A percentile compares a stretch with the other conserved stretches of the same genome.
phyloP scores from a whole-genome alignment of 495 filamentous ascomycete species.

The Xylaria intraflava region DNA sequence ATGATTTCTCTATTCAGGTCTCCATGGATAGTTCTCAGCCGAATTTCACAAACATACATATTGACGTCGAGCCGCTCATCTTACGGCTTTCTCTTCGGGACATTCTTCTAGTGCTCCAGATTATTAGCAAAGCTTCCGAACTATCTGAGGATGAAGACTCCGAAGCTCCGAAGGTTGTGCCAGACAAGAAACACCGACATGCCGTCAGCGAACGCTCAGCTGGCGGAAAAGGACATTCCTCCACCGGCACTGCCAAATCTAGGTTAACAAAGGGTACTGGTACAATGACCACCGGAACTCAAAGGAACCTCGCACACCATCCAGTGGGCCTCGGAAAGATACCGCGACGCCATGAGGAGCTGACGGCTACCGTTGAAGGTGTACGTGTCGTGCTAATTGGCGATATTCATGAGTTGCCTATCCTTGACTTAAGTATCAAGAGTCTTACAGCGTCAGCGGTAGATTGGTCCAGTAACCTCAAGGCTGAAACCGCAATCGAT shows the following conservation, averaged over 20 bases:
- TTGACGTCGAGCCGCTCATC: conserved; percentile 89
- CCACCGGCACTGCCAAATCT: conserved; percentile 39
- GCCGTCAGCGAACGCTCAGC: conserved; percentile 55
- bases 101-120: conserved; percentile 88
- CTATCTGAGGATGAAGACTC: conserved; percentile 58
- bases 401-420: conserved; percentile 87
- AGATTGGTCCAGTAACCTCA: conserved; percentile 86
- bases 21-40: conserved; percentile 77
- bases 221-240: conserved; percentile 58
- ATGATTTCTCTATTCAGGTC: conserved; percentile 87
- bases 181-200: conserved; percentile 50
- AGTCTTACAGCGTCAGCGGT: conserved; percentile 74
- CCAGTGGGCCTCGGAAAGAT: conserved; percentile 31
- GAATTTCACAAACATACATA: conserved; percentile 67
- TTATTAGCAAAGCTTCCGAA: conserved; percentile 86
- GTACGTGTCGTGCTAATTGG: conserved; percentile 90
- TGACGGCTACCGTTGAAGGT: conserved; percentile 79
- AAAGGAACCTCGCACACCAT: conserved; percentile 13
- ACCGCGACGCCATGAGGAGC: conserved; percentile 58
- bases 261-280: conserved; percentile 14
- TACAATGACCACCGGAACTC: conserved; percentile 13
- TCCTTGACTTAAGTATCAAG: conserved; percentile 91
- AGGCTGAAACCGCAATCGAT: conserved; percentile 80
- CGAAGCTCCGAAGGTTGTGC: conserved; percentile 25
- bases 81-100: conserved; percentile 86